Evolutionary conservation across 768 basidiomycete genomes (phyloP), one percentile per base, ranked within the genome.

Genomic region (Phylloporus sp.): DNA sequence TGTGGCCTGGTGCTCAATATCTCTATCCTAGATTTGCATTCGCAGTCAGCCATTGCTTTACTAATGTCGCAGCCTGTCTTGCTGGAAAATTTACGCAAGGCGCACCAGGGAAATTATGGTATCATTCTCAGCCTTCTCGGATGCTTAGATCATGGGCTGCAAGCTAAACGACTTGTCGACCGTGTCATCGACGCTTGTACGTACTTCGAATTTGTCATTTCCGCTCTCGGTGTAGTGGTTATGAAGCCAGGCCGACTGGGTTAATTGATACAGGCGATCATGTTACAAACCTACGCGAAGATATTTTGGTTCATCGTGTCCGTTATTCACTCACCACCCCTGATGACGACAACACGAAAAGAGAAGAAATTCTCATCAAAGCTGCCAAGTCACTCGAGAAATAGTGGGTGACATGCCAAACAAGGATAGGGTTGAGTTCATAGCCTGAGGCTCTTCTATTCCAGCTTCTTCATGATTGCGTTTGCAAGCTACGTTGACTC

Each of bases 101-200:
- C 95, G 1, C 82, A 95, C 57, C 81, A 86, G 76, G 97, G 97
- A 39, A 93, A 88, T 58, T 99, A 97, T 64, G 84, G 92, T 45
- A 75, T 95, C 36, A 86, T 99, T 35, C 80, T 98, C 27, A 92
- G 91, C 62, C 77, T 99, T 41, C 76, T 98, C 6, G 95, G 95
- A n/a, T 93, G 87, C 59, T 71, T 99, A 42, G 97, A 98, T 58
- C 78, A 87, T 47, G 97, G 97, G 0, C 69, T 85, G 29, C 80
- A 81, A 58, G 80, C 85, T n/a, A 99, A 99, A 74, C 82, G 75
- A 49, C 76, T 98, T 2, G 95, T 95, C 0, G 97, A 99, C 70
- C 79, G 83, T 12, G 81, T 97, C 52, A 86, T 98, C 49, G 95
- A 99, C 65, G 77, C 84, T 44, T 73, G 75, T 78, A 53, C 28